Base-by-base conservation (phyloP, 768 basidiomycete genomes). In the Phaffia tasmanica region DNA sequence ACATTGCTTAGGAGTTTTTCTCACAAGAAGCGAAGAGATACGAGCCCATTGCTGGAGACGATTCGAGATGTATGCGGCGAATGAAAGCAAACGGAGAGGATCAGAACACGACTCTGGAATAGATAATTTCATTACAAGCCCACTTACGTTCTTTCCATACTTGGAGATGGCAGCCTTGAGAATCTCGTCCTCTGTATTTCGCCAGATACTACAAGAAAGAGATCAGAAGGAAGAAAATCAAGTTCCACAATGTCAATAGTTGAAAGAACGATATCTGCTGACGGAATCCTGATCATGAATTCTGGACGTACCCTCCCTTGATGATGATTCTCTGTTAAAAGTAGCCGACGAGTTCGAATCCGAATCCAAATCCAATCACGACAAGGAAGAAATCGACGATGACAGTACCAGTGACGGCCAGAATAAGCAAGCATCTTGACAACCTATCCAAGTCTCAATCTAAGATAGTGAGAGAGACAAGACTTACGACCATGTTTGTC, bases 1-100 rank as follows among this genome's bases (percentile, higher is more conserved):
- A 81, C 95, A 99, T 79, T 99, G 95, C 75, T 99, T 99, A 15
- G 95, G 93, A 1, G 95, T 99, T 78, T 99, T 99, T 71, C 95
- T 85, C 47, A 98, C 95, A 61, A 99, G 84, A 35, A 99, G 81
- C 42, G 94, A 98, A 15, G 92, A 95, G 75, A 99, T 98, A 72
- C 94, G 91, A 30, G 94, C 94, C 93, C 89, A 77, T 75, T 76
- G 75, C 75, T 76, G 53, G 53, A n/a, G 25, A n/a, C 51, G 57
- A 49, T 7, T 21, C 14, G 64, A 32, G 15, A 21, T 19, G 9
- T 32, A 58, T 32, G 25, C 4, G 57, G 47, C 9, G 55, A 23
- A 57, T 27, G 61, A 49, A 46, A 11, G 51, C 35, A 48, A 62
- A 32, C 21, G 49, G 58, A 27, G 54, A 32, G n/a, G 54, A 48